These are phyloP conservation scores for Cladosporium sp. DNA, from an alignment of 2,329 filamentous ascomycete species.

Conservation along the genomic window DNA sequence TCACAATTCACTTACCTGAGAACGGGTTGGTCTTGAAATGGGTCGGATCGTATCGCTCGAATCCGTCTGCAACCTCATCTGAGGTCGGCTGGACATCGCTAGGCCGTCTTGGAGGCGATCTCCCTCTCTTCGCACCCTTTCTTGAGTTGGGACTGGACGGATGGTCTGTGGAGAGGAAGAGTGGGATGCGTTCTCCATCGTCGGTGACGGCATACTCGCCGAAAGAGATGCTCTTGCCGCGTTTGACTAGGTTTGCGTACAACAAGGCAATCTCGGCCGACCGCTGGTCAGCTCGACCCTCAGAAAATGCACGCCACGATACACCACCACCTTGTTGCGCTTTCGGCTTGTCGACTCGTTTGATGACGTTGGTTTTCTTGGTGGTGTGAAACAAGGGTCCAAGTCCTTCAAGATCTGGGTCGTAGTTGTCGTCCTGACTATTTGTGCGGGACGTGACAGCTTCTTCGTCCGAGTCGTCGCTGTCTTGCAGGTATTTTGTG, in stretches of 20 bases:
- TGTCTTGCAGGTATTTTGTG: conserved; percentile 34
- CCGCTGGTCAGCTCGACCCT: conserved; percentile 29
- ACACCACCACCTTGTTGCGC: conserved; percentile 27
- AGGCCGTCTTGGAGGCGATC: conserved; percentile 27
- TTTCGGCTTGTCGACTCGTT: conserved; percentile 31
- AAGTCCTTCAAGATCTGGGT: conserved; percentile 6
- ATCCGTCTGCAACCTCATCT: conserved; percentile 27
- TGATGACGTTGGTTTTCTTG: conserved; percentile 19
- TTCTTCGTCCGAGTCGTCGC: conserved; percentile 28
- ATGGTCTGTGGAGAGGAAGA: conserved; percentile 17
- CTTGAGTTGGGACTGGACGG: conserved; percentile 17
- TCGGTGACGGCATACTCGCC: conserved; percentile 30
- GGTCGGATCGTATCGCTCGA: conserved; percentile 17
- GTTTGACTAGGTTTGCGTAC: conserved; percentile 27
- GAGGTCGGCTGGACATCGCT: conserved; percentile 24
- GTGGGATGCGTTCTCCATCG: conserved; percentile 29
- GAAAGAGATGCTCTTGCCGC: conserved; percentile 32
- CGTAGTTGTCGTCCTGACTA: conserved; percentile 22
- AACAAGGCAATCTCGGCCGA: conserved; percentile 31
- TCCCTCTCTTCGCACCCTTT: conserved; percentile 15
- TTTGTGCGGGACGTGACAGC: conserved; percentile 26
- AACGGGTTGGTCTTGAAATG: conserved; percentile 29
- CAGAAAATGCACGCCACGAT: conserved; percentile 34
- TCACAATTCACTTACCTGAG: conserved; percentile 25
- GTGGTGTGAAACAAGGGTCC: conserved; percentile 10